Base-by-base conservation (phyloP, 768 basidiomycete species). In the Rhodotorula graminis region DNA sequence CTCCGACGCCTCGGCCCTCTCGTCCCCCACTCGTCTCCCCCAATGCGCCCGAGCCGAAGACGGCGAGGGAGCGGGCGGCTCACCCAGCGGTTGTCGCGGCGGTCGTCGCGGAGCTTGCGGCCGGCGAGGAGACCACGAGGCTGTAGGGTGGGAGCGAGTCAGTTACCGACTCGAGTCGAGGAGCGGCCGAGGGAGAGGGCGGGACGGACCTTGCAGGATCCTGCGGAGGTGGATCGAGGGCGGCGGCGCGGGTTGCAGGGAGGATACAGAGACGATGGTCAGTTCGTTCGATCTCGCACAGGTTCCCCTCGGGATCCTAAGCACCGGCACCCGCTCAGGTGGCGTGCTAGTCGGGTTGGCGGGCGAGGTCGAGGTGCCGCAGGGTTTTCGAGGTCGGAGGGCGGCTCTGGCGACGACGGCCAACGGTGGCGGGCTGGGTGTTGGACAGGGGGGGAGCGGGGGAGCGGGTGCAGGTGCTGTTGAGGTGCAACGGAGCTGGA, bases 71-170 rank as follows among this genome's bases (percentile, higher is more conserved):
- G 42, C 37, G 50, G 8, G 47, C 47, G 61, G 74, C 88, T 78
- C 73, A 93, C 92, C 96, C 96, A 99, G 84, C 95, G 90, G 86
- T 97, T 96, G 83, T 89, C 90, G 78, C 92, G 88, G 79, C 96
- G 90, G 84, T 88, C 86, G 80, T 86, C 94, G 80, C 94, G 90
- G 81, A 99, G 91, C 85, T 97, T 97, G 84, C 96, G 91, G 81
- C 93, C 95, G 80, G 95, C 95, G 70, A 71, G 70, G 47, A 77
- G 68, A 57, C 73, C 73, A 53, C 73, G 66, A 73, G 73, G 73
- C 73, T 74, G 67, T 65, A 53, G 2, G 37, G 37, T 4, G 37
- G 19, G 3, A 11, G 23, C 3, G 33, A 0, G 11, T 19, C 12
- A 40, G 64, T 56, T 56, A 42, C 46, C 40, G 42, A 10, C 55